Conservation (phyloP, 805 yeast species). For the Ogataea pignaliae region DNA sequence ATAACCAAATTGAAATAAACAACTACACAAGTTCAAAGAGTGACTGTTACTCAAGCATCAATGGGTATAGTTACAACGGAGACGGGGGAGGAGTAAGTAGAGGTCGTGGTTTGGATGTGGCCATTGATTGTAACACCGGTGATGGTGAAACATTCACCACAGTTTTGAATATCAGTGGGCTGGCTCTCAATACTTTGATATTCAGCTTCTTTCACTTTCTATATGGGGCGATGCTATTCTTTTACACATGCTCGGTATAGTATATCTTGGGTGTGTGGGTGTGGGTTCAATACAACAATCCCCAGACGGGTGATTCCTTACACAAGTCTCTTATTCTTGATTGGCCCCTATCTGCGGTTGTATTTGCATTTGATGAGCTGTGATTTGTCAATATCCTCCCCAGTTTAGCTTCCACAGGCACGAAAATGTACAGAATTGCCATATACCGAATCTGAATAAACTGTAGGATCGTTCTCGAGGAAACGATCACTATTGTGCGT, state of each 20-base stretch:
- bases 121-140: slow-evolving; percentile 11
- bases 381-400: too few species aligned
- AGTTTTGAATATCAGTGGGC: slow-evolving; percentile 13
- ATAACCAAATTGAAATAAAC: slow-evolving; percentile 14
- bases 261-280: too few species aligned
- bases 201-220: slow-evolving; percentile 19
- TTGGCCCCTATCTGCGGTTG: neutral
- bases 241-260: slow-evolving; percentile 9
- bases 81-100: too few species aligned
- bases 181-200: slow-evolving; percentile 16
- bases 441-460: too few species aligned
- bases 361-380: neutral
- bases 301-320: too few species aligned
- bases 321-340: neutral
- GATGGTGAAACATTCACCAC: slow-evolving; percentile 17
- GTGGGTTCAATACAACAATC: too few species aligned
- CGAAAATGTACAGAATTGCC: too few species aligned
- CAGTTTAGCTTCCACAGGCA: too few species aligned
- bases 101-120: neutral
- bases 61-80: slow-evolving; percentile 2
- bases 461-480: too few species aligned
- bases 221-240: slow-evolving; percentile 13
- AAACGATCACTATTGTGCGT: too few species aligned
- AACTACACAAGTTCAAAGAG: slow-evolving; percentile 7
- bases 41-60: neutral